Conservation (phyloP, 2,329 filamentous ascomycete genomes). For the Aspergillus novofumigatus region DNA sequence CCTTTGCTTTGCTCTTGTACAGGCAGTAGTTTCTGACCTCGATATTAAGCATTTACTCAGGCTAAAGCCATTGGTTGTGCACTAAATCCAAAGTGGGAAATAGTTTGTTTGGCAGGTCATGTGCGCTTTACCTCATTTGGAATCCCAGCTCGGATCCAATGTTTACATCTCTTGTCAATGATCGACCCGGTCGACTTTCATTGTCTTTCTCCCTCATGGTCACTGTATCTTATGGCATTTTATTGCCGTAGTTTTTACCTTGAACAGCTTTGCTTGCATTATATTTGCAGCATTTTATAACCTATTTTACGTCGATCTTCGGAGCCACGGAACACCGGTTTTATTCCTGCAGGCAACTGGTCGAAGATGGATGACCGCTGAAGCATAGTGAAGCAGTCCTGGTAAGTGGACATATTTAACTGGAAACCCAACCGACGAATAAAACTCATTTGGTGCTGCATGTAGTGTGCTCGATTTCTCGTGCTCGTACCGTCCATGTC, state of each 20-base stretch:
- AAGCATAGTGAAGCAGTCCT: neutral
- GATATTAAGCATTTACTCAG: neutral
- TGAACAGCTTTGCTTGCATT: slow-evolving; percentile 1
- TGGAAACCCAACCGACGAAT: neutral
- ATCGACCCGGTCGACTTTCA: neutral
- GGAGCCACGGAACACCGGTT: neutral
- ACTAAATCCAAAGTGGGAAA: neutral
- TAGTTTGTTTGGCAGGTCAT: slow-evolving; percentile 1
- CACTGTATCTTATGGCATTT: slow-evolving; percentile 3
- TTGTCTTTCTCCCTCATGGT: neutral
- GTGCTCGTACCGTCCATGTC: neutral
- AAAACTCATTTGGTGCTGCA: neutral
- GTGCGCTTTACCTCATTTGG: slow-evolving; percentile 18
- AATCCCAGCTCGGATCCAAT: slow-evolving; percentile 13
- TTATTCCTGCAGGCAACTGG: neutral
- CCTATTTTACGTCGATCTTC: neutral
- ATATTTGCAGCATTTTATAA: slow-evolving; percentile 1
- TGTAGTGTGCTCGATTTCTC: neutral
- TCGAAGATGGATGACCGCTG: neutral
- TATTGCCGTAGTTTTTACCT: neutral
- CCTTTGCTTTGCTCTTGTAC: neutral
- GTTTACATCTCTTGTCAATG: slow-evolving; percentile 24
- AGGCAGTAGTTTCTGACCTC: neutral
- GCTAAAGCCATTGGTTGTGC: neutral
- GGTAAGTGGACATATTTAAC: neutral